Base-by-base conservation (phyloP, 2,329 filamentous ascomycete species). In the Didymella glomerata region DNA sequence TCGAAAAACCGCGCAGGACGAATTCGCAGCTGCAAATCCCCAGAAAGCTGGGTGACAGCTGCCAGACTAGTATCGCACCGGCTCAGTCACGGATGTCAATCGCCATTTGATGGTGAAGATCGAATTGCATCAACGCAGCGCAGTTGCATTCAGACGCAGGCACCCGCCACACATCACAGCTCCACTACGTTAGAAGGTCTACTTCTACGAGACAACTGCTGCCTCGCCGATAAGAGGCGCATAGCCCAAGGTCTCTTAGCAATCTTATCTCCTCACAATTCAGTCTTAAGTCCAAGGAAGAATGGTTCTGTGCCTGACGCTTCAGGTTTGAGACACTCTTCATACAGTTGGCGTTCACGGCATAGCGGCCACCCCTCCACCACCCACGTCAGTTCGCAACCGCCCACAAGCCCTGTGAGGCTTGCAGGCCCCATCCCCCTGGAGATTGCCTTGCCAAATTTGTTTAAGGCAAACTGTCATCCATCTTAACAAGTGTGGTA, bases 271-370 rank as follows among this genome's bases (percentile, higher is more conserved):
- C 61, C 63, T 64, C 60, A 57, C 63, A 57, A 54, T 61, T 42
- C 55, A 52, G 63, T 64, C 59, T 64, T 55, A 60, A 40, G 54
- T 60, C 51, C 66, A 55, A 65, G 61, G 53, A 65, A 73, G 68
- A 67, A 77, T 76, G 74, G 48, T 76, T 72, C 57, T 66, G 64
- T 72, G 73, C 71, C 71, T 75, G 64, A 66, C 73, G 73, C 72
- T 76, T 72, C 74, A 76, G 67, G 67, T 73, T 70, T 77, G 75
- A 77, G 72, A 77, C 75, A 69, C 67, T 71, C 69, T 68, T 76
- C 73, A 71, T 64, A 76, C 75, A 72, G 60, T 67, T 65, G 68
- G 65, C 68, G 67, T 66, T 59, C 63, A 64, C 56, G 63, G 70
- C 72, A 74, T 75, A 68, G 68, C 62, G 59, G 61, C 51, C 63